Percentiles rank a stretch among this genome's conserved stretches.
Conservation (phyloP, 2,329 filamentous ascomycete species). For the Cryphonectria carpinicola region DNA sequence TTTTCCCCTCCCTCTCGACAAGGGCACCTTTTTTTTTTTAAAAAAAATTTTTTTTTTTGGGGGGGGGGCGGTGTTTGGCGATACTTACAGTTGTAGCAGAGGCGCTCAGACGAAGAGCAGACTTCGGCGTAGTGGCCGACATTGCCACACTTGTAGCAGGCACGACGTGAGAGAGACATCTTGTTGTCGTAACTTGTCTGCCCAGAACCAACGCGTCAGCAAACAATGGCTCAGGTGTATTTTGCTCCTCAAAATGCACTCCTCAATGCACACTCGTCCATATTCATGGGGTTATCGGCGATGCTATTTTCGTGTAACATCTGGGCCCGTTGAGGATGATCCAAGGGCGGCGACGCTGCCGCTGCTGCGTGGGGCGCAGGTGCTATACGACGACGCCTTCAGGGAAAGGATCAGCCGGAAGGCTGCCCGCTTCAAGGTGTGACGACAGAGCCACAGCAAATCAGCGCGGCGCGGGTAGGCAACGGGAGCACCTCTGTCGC, state of each 20-base stretch:
- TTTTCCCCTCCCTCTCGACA: neutral
- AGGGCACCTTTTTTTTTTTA: neutral
- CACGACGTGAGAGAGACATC: slow-evolving; percentile 83
- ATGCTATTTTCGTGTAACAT: neutral
- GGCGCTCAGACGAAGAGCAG: slow-evolving; percentile 95
- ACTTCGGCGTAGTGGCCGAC: slow-evolving; percentile 85
- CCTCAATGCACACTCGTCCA: slow-evolving; percentile 24
- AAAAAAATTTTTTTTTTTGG: neutral
- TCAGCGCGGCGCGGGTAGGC: neutral
- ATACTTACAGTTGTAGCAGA: slow-evolving; percentile 97
- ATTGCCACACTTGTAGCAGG: slow-evolving; percentile 84
- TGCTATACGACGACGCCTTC: neutral
- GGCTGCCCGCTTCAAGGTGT: neutral
- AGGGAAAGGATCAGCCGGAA: neutral
- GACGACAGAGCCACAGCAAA: neutral
- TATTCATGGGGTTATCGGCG: slow-evolving; percentile 26
- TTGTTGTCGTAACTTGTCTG: slow-evolving; percentile 38
- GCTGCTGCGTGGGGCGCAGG: neutral
- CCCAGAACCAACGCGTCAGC: slow-evolving; percentile 16
- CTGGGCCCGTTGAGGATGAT: neutral
- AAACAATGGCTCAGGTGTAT: neutral
- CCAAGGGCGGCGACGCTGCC: neutral
- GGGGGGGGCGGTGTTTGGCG: neutral
- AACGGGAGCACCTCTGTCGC: slow-evolving; percentile 1
- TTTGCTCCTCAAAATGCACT: neutral